Evolutionary conservation across 2,329 filamentous ascomycete species (phyloP), one percentile per base, ranked within the genome.

Genomic region (Polychaeton citri): DNA sequence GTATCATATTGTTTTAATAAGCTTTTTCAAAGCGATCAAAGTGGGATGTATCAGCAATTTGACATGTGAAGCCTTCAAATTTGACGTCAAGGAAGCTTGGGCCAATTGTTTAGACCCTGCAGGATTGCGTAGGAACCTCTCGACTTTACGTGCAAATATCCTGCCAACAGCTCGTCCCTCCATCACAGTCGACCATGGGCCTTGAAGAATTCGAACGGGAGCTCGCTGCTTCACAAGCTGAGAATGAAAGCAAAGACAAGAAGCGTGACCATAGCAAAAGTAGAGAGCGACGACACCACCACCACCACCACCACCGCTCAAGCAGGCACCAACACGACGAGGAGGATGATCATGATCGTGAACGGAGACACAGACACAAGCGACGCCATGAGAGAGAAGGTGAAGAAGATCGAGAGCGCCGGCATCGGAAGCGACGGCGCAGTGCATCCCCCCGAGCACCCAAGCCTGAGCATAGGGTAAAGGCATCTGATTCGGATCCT

Each of bases 131-230:
- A n/a, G n/a, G n/a, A n/a, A n/a, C n/a, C n/a, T n/a, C n/a, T n/a
- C n/a, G n/a, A n/a, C n/a, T n/a, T n/a, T n/a, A n/a, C n/a, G n/a
- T n/a, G n/a, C n/a, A n/a, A n/a, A n/a, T n/a, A n/a, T n/a, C n/a
- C n/a, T n/a, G n/a, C n/a, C n/a, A n/a, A n/a, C n/a, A n/a, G n/a
- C n/a, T n/a, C n/a, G n/a, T n/a, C n/a, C n/a, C n/a, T n/a, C n/a
- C n/a, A n/a, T n/a, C n/a, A n/a, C n/a, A n/a, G n/a, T 28, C 7
- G 15, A 28, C 12, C 19, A 77, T 76, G 74, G 67, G 69, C 4
- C 54, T 78, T 39, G 73, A 76, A 46, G 82, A 87, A 39, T 92
- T 92, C 40, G 85, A 92, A 57, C 82, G 79, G 54, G 66, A 76
- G 18, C 67, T 92, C 9, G 80, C 78, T 1, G 71, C 76, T 31